Evolutionary conservation across 1,139 yeast genomes (phyloP), one percentile per base, ranked within the genome.

Genomic region (Diutina scorzettiae): DNA sequence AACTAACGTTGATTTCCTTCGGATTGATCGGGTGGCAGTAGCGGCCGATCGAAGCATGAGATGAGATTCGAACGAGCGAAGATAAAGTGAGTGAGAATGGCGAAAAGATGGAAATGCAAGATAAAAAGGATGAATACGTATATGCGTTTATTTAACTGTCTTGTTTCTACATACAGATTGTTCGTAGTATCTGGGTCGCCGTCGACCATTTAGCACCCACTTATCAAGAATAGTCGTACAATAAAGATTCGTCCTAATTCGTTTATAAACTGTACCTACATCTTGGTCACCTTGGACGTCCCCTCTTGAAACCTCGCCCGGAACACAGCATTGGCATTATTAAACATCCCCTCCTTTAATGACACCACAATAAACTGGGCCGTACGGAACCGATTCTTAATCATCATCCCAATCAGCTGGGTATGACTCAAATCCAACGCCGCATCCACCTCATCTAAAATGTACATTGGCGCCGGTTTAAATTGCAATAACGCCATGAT

Each of bases 381-480:
- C 0, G 95, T 96, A 57, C 84, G 82, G 62, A 93, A 93, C 51
- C 96, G 69, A 0, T 96, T 89, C 62, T 89, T 91, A 59, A 93
- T 91, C 56, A 93, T 69, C 56, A 87, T 96, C 4, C 99, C 99
- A 54, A 93, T 91, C 54, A 91, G 91, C 59, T 93, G 97, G 1
- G 99, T 93, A 58, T 93, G 99, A 43, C 95, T 85, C 49, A 89
- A 72, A 66, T 93, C 99, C 49, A 93, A 71, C 1, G 99, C 99
- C 1, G 99, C 98, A 62, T 91, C 98, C 31, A 91, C 96, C 62
- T 91, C 98, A 62, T 91, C 98, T 46, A 91, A 67, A 52, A 91
- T 89, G 57, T 91, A 91, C 95, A 91, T 85, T 9, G 98, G 98
- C 0, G 98, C 97, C 1, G 98, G 98, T 58, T 87, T 86, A 66